phyloP scores from a whole-genome alignment of 805 yeast genomes.

The Maudiozyma serrabonitensis region DNA sequence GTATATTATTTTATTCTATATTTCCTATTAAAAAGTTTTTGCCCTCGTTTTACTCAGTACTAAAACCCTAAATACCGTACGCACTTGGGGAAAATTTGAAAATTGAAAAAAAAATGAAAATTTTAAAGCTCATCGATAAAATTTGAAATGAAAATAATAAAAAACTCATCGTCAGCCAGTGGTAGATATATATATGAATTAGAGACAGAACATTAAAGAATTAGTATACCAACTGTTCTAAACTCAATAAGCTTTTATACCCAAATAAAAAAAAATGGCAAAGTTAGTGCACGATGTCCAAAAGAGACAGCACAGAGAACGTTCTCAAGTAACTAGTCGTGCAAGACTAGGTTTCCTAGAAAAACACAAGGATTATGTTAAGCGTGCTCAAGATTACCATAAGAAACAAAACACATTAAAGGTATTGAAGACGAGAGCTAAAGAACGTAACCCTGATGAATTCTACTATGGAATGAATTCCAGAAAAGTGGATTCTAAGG shows the following conservation, averaged over 20 bases:
- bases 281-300: constrained; percentile 82
- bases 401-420: constrained; percentile 52
- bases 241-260: not conserved
- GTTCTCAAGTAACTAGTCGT: constrained; percentile 76
- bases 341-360: constrained; percentile 76
- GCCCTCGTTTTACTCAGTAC: no score
- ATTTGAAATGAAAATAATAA: not conserved
- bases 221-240: no score
- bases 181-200: no score
- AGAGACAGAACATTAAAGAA: no score
- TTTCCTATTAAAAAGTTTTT: no score
- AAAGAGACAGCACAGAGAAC: constrained; percentile 91
- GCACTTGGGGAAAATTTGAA: no score
- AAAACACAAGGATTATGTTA: constrained; percentile 78
- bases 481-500: constrained; percentile 56
- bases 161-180: not conserved
- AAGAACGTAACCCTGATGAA: constrained; percentile 82
- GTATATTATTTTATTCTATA: no score
- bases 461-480: constrained; percentile 89
- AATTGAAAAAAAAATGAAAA: not conserved
- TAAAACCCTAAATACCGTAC: not conserved
- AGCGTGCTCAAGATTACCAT: constrained; percentile 60
- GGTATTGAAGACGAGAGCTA: constrained; percentile 62
- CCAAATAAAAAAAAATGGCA: constrained; percentile 40
- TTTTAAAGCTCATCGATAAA: not conserved